Percentiles rank a stretch among this genome's conserved stretches.
Evolutionary conservation across 2,329 filamentous ascomycete genomes (phyloP).

Genomic region (Diaporthe aspalathi): DNA sequence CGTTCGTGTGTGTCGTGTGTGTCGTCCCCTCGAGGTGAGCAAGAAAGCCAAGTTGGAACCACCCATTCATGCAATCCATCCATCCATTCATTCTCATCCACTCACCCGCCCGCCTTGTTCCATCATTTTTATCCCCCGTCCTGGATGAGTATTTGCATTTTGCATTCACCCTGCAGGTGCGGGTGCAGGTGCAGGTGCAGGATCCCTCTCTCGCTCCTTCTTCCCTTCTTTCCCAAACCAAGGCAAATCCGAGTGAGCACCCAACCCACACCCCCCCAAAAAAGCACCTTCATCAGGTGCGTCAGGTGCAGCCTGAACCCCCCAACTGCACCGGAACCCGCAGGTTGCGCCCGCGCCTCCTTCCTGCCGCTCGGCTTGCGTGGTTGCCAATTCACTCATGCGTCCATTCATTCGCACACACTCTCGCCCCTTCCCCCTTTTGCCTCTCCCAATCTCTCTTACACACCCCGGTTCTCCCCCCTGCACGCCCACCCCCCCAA

Average conservation of each 20-base stretch:
- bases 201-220: slow-evolving; percentile 9
- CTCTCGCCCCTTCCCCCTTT: slow-evolving; percentile 33
- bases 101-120: neutral
- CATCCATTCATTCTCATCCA: neutral
- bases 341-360: slow-evolving; percentile 41
- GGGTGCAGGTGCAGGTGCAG: neutral
- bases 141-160: slow-evolving; percentile 7
- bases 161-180: neutral
- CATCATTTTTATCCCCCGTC: neutral
- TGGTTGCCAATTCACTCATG: slow-evolving; percentile 26
- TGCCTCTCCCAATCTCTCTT: slow-evolving; percentile 44
- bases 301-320: slow-evolving; percentile 22
- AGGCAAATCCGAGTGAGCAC: slow-evolving; percentile 1
- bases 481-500: slow-evolving; percentile 28
- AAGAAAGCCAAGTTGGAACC: neutral
- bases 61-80: too few relatives aligned
- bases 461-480: slow-evolving; percentile 43
- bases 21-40: slow-evolving; percentile 16
- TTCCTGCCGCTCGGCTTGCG: slow-evolving; percentile 41
- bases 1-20: too few relatives aligned
- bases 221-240: slow-evolving; percentile 1
- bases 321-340: slow-evolving; percentile 23
- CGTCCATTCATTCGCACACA: slow-evolving; percentile 32
- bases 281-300: slow-evolving; percentile 12
- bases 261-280: neutral